Base-by-base conservation (phyloP, 345 rosid species). In the Acer yangbiense region DNA sequence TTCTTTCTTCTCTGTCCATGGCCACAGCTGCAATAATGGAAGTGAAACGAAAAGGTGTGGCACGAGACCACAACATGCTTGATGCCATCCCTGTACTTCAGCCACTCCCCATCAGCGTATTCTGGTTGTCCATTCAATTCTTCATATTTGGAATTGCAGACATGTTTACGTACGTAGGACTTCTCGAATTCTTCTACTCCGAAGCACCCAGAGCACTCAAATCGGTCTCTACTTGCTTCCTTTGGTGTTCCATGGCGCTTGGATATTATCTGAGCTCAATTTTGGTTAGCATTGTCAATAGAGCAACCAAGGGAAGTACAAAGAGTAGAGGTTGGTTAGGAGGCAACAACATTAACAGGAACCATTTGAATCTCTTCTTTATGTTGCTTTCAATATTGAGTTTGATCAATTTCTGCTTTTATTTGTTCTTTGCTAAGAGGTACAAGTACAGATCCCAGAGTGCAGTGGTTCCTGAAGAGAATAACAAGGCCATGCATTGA, bases 101-200 rank as follows among this genome's bases (percentile, higher is more conserved):
- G 74, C 91, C 88, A 11, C 43, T 86, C 55, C 91, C 92, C 6
- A 86, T 89, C 52, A 86, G 83, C 61, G 41, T 66, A 10, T 86
- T 89, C 81, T 91, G 95, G 91, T 74, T 91, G 27, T 81, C 89
- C 1, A 71, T 88, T 71, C 95, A 91, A 79, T 91, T 69, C 82
- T 84, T 87, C 82, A 83, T 88, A 43, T 88, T 87, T 21, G 95
- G 91, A 9, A 80, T 88, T 20, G 89, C 91, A 0, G 91, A 89
- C 79, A 66, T 87, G 87, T 89, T 91, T 65, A 88, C 91, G 0
- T 85, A 80, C 9, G 88, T 85, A 0, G 90, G 92, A 3, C 79
- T 89, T 52, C 89, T 89, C 8, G 90, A 91, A 64, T 88, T 89
- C 48, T 89, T 91, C 83, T 89, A 89, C 67, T 86, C 92, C 0